Evolutionary conservation across 2,329 filamentous ascomycete species (phyloP).

Genomic region (Exophiala alcalophila): DNA sequence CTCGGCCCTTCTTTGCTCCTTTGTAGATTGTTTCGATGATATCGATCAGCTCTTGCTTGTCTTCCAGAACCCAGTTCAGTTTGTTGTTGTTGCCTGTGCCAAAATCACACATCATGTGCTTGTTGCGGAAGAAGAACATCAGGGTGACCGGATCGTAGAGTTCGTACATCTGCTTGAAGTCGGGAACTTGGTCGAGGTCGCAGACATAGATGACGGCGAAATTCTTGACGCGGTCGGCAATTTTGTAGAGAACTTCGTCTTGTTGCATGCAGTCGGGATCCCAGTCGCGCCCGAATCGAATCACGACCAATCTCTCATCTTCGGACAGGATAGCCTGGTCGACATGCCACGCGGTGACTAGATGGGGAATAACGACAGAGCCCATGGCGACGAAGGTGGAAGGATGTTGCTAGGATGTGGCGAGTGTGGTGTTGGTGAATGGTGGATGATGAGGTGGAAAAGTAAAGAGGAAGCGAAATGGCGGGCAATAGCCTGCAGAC

Average conservation of each 20-base stretch:
- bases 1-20: conserved; percentile 95
- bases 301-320: conserved; percentile 88
- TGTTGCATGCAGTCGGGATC: conserved; percentile 66
- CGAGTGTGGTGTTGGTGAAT: background rate
- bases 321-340: conserved; percentile 91
- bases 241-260: conserved; percentile 92
- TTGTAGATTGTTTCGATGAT: conserved; percentile 98
- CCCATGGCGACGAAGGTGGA: conserved; percentile 20
- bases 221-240: conserved; percentile 90
- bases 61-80: conserved; percentile 91
- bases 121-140: conserved; percentile 98
- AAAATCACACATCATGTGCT: conserved; percentile 76
- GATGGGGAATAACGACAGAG: conserved; percentile 65
- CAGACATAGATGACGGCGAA: conserved; percentile 91
- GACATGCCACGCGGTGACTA: conserved; percentile 93
- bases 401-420: background rate
- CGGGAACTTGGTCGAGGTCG: conserved; percentile 84
- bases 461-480: too few species aligned
- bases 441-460: background rate
- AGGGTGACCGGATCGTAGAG: conserved; percentile 88
- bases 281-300: conserved; percentile 87
- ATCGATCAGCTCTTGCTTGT: conserved; percentile 98
- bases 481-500: too few species aligned
- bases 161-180: conserved; percentile 96
- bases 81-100: conserved; percentile 99